phyloP scores from a whole-genome alignment of 2,329 filamentous ascomycete species.

The Myriangium duriaei region DNA sequence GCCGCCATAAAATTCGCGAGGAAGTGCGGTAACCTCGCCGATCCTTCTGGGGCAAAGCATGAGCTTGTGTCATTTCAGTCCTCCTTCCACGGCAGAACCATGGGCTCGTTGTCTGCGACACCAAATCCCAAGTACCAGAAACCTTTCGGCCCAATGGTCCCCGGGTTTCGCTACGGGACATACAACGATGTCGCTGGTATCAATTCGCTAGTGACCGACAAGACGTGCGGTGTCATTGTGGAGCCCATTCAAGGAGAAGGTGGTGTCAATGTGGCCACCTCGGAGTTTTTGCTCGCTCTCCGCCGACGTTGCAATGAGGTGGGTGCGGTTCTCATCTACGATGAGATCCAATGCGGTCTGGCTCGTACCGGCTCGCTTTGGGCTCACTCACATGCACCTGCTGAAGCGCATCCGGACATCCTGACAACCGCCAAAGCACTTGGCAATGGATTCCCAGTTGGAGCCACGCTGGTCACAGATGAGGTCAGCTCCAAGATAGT shows the following conservation, averaged over 20 bases:
- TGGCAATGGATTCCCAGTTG: constrained; percentile 92
- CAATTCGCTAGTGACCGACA: constrained; percentile 61
- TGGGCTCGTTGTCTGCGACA: constrained; percentile 89
- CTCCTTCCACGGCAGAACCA: constrained; percentile 92
- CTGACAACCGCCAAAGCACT: constrained; percentile 91
- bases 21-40: constrained; percentile 60
- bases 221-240: constrained; percentile 86
- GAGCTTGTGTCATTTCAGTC: constrained; percentile 85
- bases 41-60: constrained; percentile 43
- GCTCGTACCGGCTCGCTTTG: constrained; percentile 78
- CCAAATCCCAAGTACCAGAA: constrained; percentile 96
- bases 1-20: constrained; percentile 94
- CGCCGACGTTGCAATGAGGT: constrained; percentile 74
- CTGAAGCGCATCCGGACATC: constrained; percentile 81
- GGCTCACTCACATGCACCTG: constrained; percentile 67
- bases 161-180: constrained; percentile 75
- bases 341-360: constrained; percentile 94
- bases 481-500: constrained; percentile 57
- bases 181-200: constrained; percentile 73
- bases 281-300: constrained; percentile 75
- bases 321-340: constrained; percentile 79
- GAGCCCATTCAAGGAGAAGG: constrained; percentile 98
- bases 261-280: constrained; percentile 70
- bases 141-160: constrained; percentile 90
- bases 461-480: constrained; percentile 59